Percentiles rank a stretch among this genome's conserved stretches.
Conservation (phyloP, 202 grass and related monocot genomes). For the Bolboschoenoplectus hybrid region DNA sequence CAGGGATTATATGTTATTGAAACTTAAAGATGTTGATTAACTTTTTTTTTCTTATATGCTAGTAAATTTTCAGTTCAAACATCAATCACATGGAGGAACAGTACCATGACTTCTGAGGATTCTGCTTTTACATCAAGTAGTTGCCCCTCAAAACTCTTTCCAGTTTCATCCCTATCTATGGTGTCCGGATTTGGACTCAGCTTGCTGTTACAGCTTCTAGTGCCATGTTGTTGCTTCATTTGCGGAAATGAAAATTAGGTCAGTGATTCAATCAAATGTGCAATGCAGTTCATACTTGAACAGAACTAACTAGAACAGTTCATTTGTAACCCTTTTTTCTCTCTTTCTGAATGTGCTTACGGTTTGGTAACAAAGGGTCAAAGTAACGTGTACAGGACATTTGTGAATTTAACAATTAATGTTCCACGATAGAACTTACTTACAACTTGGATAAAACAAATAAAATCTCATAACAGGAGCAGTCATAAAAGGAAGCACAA, state of each 20-base stretch:
- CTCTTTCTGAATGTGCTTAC: background rate
- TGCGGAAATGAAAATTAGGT: conserved; percentile 1
- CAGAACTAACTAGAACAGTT: background rate
- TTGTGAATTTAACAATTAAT: conserved; percentile 11
- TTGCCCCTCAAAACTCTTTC: conserved; percentile 13
- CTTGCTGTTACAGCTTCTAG: conserved; percentile 9
- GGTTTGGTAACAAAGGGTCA: conserved; percentile 11
- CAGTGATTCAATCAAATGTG: background rate
- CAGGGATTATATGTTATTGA: background rate
- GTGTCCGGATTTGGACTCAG: background rate
- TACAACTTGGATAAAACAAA: background rate
- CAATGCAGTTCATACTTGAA: conserved; percentile 12
- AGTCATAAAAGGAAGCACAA: background rate
- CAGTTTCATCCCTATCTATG: background rate
- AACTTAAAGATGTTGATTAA: background rate
- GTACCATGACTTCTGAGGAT: background rate
- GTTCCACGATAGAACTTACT: background rate
- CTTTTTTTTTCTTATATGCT: background rate
- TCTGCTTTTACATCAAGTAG: background rate
- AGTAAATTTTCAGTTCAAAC: background rate
- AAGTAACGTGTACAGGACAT: background rate
- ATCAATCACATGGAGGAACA: background rate
- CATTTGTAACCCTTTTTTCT: background rate
- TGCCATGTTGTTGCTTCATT: conserved; percentile 9
- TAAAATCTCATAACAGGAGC: background rate